Conservation (phyloP, 2,329 filamentous ascomycete species). For the Orbilia quercus region DNA sequence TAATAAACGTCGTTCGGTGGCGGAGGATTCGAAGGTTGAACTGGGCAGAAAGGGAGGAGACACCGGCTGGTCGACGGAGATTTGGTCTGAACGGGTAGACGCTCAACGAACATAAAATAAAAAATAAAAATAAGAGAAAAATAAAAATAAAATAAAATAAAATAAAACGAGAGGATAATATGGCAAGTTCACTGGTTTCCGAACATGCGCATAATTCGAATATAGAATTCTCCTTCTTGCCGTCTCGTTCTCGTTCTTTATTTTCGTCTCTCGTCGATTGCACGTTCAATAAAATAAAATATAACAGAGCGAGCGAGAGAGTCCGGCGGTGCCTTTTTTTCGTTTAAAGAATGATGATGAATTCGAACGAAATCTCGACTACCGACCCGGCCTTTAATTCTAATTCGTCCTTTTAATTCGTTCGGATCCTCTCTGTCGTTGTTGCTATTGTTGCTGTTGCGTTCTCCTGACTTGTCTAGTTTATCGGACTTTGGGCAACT, state of each 20-base stretch:
- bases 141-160: constrained; percentile 30
- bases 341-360: constrained; percentile 8
- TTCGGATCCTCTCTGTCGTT: not conserved
- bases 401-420: not conserved
- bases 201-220: constrained; percentile 32
- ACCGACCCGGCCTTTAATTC: constrained; percentile 6
- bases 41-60: constrained; percentile 57
- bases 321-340: constrained; percentile 4
- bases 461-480: constrained; percentile 37
- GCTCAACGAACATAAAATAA: not conserved
- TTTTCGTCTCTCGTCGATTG: constrained; percentile 2
- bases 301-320: not conserved
- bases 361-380: too few species aligned
- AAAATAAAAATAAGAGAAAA: constrained; percentile 4
- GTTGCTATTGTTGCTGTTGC: constrained; percentile 19
- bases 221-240: constrained; percentile 9
- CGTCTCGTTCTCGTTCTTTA: not conserved
- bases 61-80: constrained; percentile 56
- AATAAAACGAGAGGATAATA: too few species aligned
- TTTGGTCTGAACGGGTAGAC: constrained; percentile 42
- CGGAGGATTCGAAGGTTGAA: constrained; percentile 54
- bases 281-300: constrained; percentile 20
- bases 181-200: constrained; percentile 25
- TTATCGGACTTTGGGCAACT: constrained; percentile 23
- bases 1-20: constrained; percentile 45